Conservation (phyloP, 202 grass and related monocot genomes). For the Panicum hallii region DNA sequence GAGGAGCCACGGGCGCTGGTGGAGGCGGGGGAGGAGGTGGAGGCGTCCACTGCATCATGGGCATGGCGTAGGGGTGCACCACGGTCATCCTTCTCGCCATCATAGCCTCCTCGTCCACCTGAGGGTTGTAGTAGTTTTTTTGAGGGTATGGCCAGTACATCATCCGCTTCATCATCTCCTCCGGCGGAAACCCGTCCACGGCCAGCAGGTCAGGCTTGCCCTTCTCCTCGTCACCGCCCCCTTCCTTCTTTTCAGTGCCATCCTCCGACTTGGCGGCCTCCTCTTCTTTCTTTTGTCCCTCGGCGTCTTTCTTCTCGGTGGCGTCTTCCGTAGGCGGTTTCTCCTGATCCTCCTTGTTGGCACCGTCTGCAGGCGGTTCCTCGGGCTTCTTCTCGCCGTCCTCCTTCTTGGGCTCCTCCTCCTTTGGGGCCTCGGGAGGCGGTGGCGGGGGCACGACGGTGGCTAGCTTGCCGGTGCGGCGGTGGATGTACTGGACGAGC, state of each 20-base stretch:
- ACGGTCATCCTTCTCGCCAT: constrained; percentile 41
- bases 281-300: constrained; percentile 42
- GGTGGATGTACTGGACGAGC: constrained; percentile 65
- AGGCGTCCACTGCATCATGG: constrained; percentile 32
- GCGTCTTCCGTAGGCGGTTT: constrained; percentile 37
- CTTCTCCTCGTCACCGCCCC: constrained; percentile 21
- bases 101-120: constrained; percentile 26
- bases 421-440: constrained; percentile 40
- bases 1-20: background rate
- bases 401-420: constrained; percentile 43
- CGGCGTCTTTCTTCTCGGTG: background rate
- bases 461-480: constrained; percentile 71
- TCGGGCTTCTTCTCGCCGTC: constrained; percentile 45
- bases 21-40: background rate
- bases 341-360: constrained; percentile 38
- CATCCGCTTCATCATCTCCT: constrained; percentile 72
- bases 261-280: constrained; percentile 4
- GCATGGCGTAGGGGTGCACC: constrained; percentile 6
- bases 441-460: constrained; percentile 48
- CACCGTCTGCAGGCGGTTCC: background rate
- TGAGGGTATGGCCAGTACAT: constrained; percentile 53
- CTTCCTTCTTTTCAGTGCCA: constrained; percentile 8
- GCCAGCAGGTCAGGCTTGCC: constrained; percentile 50
- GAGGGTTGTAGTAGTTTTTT: constrained; percentile 3
- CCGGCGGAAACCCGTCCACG: constrained; percentile 50